A percentile compares a stretch with the other conserved stretches of the same genome.
Evolutionary conservation across 139 green algal species (phyloP).

Genomic region (Chlorella sorokiniana): DNA sequence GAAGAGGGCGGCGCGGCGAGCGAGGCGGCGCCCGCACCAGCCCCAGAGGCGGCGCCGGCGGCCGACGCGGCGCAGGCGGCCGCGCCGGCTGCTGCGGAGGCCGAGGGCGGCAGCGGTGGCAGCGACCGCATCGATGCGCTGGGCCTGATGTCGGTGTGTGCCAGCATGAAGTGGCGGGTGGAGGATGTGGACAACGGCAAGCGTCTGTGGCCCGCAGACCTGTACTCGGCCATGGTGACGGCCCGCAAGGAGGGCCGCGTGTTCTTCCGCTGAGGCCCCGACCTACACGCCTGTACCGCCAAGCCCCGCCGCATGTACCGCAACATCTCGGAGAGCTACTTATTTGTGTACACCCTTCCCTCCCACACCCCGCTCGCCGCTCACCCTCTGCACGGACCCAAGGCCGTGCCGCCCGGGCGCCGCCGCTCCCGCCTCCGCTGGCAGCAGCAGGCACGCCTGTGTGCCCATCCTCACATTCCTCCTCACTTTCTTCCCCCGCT

Average conservation of each 20-base stretch:
- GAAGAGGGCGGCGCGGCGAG: no score
- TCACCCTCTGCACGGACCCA: no score
- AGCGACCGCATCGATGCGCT: neutral
- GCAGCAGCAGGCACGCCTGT: no score
- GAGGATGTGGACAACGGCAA: neutral
- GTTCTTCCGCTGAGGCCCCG: neutral
- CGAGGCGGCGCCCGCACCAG: neutral
- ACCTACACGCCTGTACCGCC: neutral
- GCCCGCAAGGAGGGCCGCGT: neutral
- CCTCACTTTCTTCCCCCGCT: no score
- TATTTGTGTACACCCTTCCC: no score
- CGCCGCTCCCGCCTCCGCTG: no score
- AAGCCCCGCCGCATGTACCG: neutral
- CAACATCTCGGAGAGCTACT: no score
- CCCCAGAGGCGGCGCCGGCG: neutral
- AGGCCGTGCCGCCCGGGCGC: no score
- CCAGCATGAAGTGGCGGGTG: neutral
- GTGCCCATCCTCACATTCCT: no score
- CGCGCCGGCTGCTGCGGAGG: neutral
- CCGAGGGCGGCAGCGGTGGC: neutral
- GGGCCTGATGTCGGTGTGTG: neutral
- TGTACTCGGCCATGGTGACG: neutral
- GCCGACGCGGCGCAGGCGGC: neutral
- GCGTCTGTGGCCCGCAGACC: conserved; percentile 16
- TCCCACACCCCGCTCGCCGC: no score